These are phyloP conservation scores for Eucalyptus albens DNA, from an alignment of 345 rosid genomes.

Conservation along the genomic window DNA sequence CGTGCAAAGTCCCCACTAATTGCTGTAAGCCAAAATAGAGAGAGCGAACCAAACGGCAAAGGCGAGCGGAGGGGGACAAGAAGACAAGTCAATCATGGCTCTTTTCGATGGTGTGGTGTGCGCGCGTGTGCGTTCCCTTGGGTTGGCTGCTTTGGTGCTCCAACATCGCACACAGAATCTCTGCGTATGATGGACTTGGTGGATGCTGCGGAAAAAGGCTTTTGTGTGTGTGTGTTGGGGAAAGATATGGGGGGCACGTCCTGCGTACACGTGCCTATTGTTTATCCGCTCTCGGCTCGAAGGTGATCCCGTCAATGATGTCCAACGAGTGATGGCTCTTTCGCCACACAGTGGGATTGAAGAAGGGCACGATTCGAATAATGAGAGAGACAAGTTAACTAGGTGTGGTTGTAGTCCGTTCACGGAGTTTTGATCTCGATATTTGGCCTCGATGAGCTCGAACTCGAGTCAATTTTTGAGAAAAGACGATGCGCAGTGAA, in stretches of 20 bases:
- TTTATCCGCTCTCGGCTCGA: neutral
- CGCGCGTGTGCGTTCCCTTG: neutral
- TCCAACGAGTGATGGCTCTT: neutral
- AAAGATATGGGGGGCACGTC: neutral
- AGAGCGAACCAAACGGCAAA: neutral
- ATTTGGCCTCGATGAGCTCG: neutral
- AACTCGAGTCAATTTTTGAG: neutral
- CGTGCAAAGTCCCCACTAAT: neutral
- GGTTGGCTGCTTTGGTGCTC: slow-evolving; percentile 5
- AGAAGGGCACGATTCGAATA: neutral
- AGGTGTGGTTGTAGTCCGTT: neutral
- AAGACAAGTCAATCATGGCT: neutral
- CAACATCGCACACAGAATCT: neutral
- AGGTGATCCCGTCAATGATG: neutral
- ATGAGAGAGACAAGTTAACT: neutral
- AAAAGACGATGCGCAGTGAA: neutral
- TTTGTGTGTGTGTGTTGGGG: neutral
- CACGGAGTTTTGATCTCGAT: neutral
- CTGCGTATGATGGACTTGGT: neutral
- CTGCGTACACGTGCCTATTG: neutral
- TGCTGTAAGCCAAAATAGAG: neutral
- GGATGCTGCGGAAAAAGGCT: neutral
- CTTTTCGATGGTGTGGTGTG: neutral
- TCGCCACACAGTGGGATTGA: neutral
- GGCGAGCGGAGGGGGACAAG: neutral